A percentile compares a stretch with the other conserved stretches of the same genome.
Conservation (phyloP, 257 asterid species). For the Solanum bulbocastanum region DNA sequence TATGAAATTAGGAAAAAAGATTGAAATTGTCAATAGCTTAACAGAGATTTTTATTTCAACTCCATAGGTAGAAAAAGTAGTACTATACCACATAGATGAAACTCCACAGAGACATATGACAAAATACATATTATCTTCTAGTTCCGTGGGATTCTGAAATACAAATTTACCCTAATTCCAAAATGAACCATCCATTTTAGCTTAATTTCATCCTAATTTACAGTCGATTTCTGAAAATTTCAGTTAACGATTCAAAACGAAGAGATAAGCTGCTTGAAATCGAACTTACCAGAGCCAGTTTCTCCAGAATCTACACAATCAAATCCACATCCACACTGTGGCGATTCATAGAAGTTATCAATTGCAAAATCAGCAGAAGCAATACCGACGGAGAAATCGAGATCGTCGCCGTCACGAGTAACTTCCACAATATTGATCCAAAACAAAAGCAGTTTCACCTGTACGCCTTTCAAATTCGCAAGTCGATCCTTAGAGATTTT, state of each 20-base stretch:
- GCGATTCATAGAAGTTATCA: slow-evolving; percentile 24
- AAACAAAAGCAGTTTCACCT: slow-evolving; percentile 29
- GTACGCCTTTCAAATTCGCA: slow-evolving; percentile 24
- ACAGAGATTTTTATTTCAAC: neutral
- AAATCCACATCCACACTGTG: slow-evolving; percentile 55
- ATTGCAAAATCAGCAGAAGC: slow-evolving; percentile 26
- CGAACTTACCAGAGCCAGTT: neutral
- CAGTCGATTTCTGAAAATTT: neutral
- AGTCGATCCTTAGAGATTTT: slow-evolving; percentile 19
- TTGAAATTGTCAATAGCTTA: neutral
- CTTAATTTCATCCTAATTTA: neutral
- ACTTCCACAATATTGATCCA: slow-evolving; percentile 44
- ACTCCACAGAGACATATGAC: neutral
- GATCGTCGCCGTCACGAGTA: slow-evolving; percentile 8
- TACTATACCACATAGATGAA: neutral
- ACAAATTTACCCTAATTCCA: neutral
- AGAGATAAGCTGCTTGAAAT: neutral
- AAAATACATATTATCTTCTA: neutral
- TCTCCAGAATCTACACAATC: slow-evolving; percentile 3
- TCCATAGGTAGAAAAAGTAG: neutral
- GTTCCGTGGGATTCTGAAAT: neutral
- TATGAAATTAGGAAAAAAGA: too few species aligned
- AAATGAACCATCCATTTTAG: neutral
- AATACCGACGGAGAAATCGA: slow-evolving; percentile 40
- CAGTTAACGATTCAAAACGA: neutral